Percentiles rank a stretch among this genome's conserved stretches.
Conservation (phyloP, 495 filamentous ascomycete genomes). For the Xeromyces bisporus region DNA sequence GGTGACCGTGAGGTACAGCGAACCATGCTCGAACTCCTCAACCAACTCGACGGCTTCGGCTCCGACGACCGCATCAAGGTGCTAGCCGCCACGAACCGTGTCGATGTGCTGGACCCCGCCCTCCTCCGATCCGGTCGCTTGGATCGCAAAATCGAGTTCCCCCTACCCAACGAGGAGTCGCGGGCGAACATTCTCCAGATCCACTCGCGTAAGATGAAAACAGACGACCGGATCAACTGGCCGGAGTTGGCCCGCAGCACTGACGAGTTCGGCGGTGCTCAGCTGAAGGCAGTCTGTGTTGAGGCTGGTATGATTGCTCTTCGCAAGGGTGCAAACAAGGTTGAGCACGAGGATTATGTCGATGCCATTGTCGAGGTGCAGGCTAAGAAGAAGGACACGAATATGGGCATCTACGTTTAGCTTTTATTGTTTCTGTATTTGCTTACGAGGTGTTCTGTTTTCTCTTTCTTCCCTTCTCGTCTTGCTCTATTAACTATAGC, state of each 20-base stretch:
- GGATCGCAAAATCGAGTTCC: slow-evolving; percentile 98
- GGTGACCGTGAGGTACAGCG: slow-evolving; percentile 96
- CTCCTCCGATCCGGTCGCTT: slow-evolving; percentile 85
- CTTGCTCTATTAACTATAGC: background rate
- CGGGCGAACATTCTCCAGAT: slow-evolving; percentile 94
- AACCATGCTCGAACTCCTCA: slow-evolving; percentile 97
- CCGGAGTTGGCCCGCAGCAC: slow-evolving; percentile 85
- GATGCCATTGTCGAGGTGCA: slow-evolving; percentile 96
- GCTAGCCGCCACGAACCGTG: slow-evolving; percentile 91
- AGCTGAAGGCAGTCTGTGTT: slow-evolving; percentile 96
- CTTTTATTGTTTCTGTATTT: slow-evolving; percentile 3
- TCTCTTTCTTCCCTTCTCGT: slow-evolving; percentile 5
- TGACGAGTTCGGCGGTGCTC: slow-evolving; percentile 97
- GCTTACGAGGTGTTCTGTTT: slow-evolving; percentile 1
- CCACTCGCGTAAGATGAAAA: slow-evolving; percentile 96
- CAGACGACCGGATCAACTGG: slow-evolving; percentile 91
- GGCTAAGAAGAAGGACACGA: slow-evolving; percentile 90
- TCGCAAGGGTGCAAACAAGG: slow-evolving; percentile 78
- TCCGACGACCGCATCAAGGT: slow-evolving; percentile 99
- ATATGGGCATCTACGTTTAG: slow-evolving; percentile 38
- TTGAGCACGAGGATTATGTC: slow-evolving; percentile 96
- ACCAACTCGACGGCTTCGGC: slow-evolving; percentile 96
- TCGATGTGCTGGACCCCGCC: slow-evolving; percentile 93
- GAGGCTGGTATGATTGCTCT: slow-evolving; percentile 99
- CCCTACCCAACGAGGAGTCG: slow-evolving; percentile 96